Evolutionary conservation across 2,329 filamentous ascomycete genomes (phyloP).

Genomic region (Drechslerella coelobrocha): DNA sequence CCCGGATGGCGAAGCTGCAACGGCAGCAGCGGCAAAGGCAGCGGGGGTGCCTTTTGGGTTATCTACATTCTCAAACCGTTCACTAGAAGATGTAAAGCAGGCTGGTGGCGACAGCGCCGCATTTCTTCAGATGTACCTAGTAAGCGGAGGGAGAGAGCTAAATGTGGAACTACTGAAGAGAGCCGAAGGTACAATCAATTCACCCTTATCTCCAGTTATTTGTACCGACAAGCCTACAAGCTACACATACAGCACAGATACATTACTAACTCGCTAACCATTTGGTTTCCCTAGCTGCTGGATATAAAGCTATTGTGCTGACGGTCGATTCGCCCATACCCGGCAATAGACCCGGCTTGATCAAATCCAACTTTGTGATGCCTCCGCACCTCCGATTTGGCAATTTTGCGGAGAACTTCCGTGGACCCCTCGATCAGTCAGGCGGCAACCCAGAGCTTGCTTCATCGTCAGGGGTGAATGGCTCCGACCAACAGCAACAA

Average conservation of each 20-base stretch:
- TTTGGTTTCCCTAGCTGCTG: slow-evolving; percentile 57
- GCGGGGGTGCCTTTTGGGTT: slow-evolving; percentile 26
- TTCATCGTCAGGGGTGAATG: neutral
- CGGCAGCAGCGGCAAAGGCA: slow-evolving; percentile 61
- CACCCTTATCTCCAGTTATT: slow-evolving; percentile 60
- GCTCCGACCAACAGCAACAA: slow-evolving; percentile 56
- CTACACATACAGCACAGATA: slow-evolving; percentile 56
- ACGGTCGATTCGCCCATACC: slow-evolving; percentile 66
- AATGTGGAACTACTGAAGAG: slow-evolving; percentile 56
- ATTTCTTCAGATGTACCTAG: slow-evolving; percentile 33
- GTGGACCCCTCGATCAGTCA: slow-evolving; percentile 31
- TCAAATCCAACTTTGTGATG: slow-evolving; percentile 63
- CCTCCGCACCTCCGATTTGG: slow-evolving; percentile 61
- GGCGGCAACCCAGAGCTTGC: neutral
- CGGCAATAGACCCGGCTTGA: slow-evolving; percentile 64
- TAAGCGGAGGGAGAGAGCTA: slow-evolving; percentile 32
- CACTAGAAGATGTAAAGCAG: slow-evolving; percentile 27
- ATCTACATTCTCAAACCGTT: slow-evolving; percentile 39
- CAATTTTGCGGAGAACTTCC: slow-evolving; percentile 58
- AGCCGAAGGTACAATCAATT: slow-evolving; percentile 63
- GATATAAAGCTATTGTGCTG: slow-evolving; percentile 65
- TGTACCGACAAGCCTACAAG: no score
- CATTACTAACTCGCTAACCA: slow-evolving; percentile 56
- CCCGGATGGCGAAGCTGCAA: slow-evolving; percentile 63
- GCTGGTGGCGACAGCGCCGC: slow-evolving; percentile 30